These are phyloP conservation scores for Xylaria cubensis DNA, from an alignment of 495 filamentous ascomycete genomes.

Conservation along the genomic window DNA sequence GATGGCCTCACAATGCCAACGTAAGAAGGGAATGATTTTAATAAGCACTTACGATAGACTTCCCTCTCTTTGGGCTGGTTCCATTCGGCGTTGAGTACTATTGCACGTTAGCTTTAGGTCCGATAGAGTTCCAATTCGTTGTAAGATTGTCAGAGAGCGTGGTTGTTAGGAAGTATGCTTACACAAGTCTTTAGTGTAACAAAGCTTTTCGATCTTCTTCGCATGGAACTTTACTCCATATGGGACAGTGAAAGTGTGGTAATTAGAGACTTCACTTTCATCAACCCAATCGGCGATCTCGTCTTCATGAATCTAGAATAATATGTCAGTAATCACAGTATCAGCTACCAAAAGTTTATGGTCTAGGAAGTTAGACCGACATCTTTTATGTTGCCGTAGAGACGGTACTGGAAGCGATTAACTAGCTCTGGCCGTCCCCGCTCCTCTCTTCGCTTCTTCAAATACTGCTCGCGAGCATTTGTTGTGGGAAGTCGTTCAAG, in stretches of 20 bases:
- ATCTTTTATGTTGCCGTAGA: conserved; percentile 72
- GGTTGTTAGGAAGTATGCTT: conserved; percentile 20
- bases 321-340: background rate
- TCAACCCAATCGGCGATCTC: conserved; percentile 84
- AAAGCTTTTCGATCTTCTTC: conserved; percentile 75
- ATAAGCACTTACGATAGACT: conserved; percentile 54
- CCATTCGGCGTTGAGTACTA: conserved; percentile 85
- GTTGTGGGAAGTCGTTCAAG: conserved; percentile 75
- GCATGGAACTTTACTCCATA: conserved; percentile 75
- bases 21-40: background rate
- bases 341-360: too few species aligned
- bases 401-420: conserved; percentile 38
- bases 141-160: background rate
- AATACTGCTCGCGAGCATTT: conserved; percentile 68
- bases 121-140: background rate
- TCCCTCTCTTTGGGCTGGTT: conserved; percentile 73
- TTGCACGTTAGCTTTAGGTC: conserved; percentile 21
- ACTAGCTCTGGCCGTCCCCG: conserved; percentile 63
- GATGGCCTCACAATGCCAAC: background rate
- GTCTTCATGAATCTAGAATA: conserved; percentile 59
- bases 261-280: conserved; percentile 74
- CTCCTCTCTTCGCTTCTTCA: conserved; percentile 68
- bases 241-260: conserved; percentile 79
- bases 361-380: conserved; percentile 30
- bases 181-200: conserved; percentile 77